Conservation (phyloP, 1,284 basidiomycete genomes). For the Pholiota adiposa region DNA sequence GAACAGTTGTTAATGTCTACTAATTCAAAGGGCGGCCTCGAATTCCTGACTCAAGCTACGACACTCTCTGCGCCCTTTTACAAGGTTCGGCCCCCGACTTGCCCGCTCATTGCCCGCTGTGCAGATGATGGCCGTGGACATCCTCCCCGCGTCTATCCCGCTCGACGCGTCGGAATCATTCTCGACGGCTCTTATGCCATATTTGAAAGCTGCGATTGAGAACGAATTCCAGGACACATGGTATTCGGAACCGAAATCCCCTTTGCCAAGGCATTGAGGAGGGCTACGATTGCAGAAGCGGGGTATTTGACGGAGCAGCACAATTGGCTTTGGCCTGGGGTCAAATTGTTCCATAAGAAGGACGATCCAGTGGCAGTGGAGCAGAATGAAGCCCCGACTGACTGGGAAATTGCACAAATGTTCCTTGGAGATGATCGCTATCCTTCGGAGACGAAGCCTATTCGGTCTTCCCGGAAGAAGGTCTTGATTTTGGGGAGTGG, state of each 20-base stretch:
- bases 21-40: constrained; percentile 70
- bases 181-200: constrained; percentile 67
- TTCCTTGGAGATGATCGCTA: no score
- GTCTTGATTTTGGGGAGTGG: constrained; percentile 88
- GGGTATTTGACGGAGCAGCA: constrained; percentile 62
- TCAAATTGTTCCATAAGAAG: constrained; percentile 46
- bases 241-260: neutral
- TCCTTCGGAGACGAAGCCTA: neutral
- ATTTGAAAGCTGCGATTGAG: constrained; percentile 63
- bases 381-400: neutral
- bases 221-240: constrained; percentile 1
- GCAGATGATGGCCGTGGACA: constrained; percentile 87
- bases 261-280: constrained; percentile 40
- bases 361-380: neutral
- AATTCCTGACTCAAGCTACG: constrained; percentile 77
- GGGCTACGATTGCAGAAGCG: constrained; percentile 72
- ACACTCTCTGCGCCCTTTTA: constrained; percentile 82
- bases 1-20: neutral
- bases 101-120: constrained; percentile 57
- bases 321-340: constrained; percentile 59
- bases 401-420: no score
- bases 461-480: constrained; percentile 44
- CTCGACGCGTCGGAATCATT: constrained; percentile 82
- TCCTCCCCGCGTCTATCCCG: constrained; percentile 84
- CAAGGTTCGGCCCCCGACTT: constrained; percentile 47